phyloP scores from a whole-genome alignment of 2,329 filamentous ascomycete genomes.

The Nannizziopsis barbatae region DNA sequence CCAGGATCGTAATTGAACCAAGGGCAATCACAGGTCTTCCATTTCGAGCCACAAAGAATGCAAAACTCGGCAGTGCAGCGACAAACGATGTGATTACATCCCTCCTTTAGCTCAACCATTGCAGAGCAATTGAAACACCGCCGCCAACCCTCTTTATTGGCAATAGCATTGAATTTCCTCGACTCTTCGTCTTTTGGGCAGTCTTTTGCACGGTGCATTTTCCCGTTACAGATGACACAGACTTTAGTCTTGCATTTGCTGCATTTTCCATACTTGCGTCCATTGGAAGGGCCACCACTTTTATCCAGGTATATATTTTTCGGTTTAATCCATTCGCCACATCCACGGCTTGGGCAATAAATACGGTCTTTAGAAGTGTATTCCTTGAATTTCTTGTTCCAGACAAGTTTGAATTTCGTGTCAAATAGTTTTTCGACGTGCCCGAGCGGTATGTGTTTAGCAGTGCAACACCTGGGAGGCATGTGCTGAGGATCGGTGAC shows the following conservation, averaged over 20 bases:
- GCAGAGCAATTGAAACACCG: slow-evolving; percentile 66
- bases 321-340: slow-evolving; percentile 71
- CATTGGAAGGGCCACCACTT: slow-evolving; percentile 35
- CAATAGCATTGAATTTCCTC: slow-evolving; percentile 46
- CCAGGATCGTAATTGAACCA: slow-evolving; percentile 58
- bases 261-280: slow-evolving; percentile 59
- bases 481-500: slow-evolving; percentile 67
- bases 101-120: slow-evolving; percentile 69
- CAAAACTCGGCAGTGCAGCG: slow-evolving; percentile 77
- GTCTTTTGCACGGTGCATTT: slow-evolving; percentile 57
- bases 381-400: slow-evolving; percentile 72
- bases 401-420: slow-evolving; percentile 59
- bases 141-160: slow-evolving; percentile 63
- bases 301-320: slow-evolving; percentile 50
- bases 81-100: slow-evolving; percentile 81
- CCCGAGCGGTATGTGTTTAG: slow-evolving; percentile 60
- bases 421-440: slow-evolving; percentile 69
- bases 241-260: slow-evolving; percentile 60
- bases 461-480: slow-evolving; percentile 71
- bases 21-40: slow-evolving; percentile 74
- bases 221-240: slow-evolving; percentile 61
- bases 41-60: slow-evolving; percentile 69
- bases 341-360: slow-evolving; percentile 63
- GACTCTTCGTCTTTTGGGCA: slow-evolving; percentile 49
- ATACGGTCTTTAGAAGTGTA: slow-evolving; percentile 62